Evolutionary conservation across 495 filamentous ascomycete genomes (phyloP).

Genomic region (Sphaerosporella brunnea): DNA sequence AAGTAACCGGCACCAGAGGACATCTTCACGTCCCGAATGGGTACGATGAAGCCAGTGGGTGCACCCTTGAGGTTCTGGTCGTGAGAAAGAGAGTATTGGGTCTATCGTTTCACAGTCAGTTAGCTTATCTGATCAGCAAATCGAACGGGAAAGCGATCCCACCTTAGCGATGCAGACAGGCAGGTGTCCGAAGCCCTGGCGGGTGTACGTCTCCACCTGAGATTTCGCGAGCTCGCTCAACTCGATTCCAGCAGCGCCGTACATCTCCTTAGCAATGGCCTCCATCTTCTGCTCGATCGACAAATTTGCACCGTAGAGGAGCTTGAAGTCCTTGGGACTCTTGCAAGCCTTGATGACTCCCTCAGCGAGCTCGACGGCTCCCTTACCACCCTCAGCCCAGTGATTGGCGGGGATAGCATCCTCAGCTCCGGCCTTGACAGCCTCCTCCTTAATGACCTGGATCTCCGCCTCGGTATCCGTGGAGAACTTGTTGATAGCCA

Average conservation of each 20-base stretch:
- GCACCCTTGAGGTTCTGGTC: constrained; percentile 88
- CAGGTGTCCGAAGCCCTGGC: constrained; percentile 78
- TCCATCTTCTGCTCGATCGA: constrained; percentile 81
- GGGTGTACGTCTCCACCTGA: constrained; percentile 86
- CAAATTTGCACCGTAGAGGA: constrained; percentile 67
- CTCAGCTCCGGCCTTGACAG: constrained; percentile 79
- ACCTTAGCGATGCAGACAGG: constrained; percentile 86
- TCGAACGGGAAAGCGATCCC: background rate
- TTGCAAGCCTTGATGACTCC: constrained; percentile 66
- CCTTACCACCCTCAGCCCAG: constrained; percentile 89
- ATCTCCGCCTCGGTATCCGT: constrained; percentile 92
- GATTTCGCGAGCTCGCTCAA: constrained; percentile 87
- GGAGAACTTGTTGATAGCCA: constrained; percentile 90
- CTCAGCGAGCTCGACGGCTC: constrained; percentile 76
- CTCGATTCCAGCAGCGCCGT: constrained; percentile 76
- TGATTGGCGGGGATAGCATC: constrained; percentile 89
- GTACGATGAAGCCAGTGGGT: constrained; percentile 88
- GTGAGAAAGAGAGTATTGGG: constrained; percentile 91
- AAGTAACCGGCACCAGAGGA: constrained; percentile 73
- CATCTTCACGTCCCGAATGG: constrained; percentile 83
- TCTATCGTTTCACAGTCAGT: constrained; percentile 30
- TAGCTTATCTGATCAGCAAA: background rate
- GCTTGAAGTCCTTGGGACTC: constrained; percentile 75
- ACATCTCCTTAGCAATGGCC: constrained; percentile 79
- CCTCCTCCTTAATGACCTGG: constrained; percentile 69